A percentile compares a stretch with the other conserved stretches of the same genome.
These are phyloP conservation scores for Colletotrichum nymphaeae DNA, from an alignment of 2,329 filamentous ascomycete species.

Conservation along the genomic window DNA sequence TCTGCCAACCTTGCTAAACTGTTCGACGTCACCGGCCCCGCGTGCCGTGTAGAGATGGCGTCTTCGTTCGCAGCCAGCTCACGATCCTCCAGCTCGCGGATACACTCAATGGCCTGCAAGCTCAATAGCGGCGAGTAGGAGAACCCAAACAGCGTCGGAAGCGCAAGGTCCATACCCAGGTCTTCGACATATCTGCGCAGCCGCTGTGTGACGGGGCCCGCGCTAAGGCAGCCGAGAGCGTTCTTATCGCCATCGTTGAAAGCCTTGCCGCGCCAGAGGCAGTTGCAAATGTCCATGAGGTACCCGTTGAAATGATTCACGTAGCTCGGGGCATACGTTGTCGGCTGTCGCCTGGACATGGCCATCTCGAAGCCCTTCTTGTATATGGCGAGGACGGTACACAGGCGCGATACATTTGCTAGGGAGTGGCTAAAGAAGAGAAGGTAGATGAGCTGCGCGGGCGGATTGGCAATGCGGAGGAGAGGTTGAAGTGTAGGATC, in stretches of 20 bases:
- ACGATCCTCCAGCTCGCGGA: conserved; percentile 69
- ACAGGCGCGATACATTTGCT: conserved; percentile 75
- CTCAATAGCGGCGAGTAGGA: conserved; percentile 70
- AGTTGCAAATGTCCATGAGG: conserved; percentile 88
- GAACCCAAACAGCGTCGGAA: conserved; percentile 66
- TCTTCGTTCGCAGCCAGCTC: conserved; percentile 52
- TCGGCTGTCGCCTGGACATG: conserved; percentile 49
- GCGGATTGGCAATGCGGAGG: conserved; percentile 76
- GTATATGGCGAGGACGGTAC: conserved; percentile 76
- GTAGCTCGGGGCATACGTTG: conserved; percentile 66
- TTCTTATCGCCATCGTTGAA: conserved; percentile 75
- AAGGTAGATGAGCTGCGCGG: conserved; percentile 75
- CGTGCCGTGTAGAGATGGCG: conserved; percentile 63
- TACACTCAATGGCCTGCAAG: conserved; percentile 63
- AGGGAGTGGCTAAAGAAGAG: conserved; percentile 75
- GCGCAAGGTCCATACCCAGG: conserved; percentile 58
- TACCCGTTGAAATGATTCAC: conserved; percentile 83
- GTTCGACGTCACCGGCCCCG: conserved; percentile 76
- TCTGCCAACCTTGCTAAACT: conserved; percentile 72
- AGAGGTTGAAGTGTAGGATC: conserved; percentile 60
- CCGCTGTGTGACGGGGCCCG: conserved; percentile 54
- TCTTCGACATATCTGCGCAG: conserved; percentile 61
- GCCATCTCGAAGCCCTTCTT: conserved; percentile 79
- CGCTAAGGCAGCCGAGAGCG: conserved; percentile 65
- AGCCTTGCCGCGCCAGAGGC: conserved; percentile 81